Percentiles rank a stretch among this genome's conserved stretches.
Conservation (phyloP, 805 yeast species). For the Candida koratica region DNA sequence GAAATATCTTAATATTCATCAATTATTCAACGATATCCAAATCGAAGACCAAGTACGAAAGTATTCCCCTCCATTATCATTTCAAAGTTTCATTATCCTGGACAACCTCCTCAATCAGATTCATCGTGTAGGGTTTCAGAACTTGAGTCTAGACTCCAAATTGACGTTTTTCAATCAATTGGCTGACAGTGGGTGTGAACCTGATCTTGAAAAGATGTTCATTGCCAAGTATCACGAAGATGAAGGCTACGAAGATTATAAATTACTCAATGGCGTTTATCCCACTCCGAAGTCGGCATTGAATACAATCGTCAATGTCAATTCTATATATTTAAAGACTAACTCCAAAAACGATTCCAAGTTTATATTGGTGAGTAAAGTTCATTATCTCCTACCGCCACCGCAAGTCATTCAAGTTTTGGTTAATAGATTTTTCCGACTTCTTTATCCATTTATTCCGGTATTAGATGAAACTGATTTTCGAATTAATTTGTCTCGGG, state of each 20-base stretch:
- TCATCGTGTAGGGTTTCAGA: slow-evolving; percentile 6
- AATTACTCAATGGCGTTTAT: slow-evolving; percentile 2
- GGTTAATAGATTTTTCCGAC: slow-evolving; percentile 28
- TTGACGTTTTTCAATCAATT: slow-evolving; percentile 11
- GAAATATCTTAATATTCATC: slow-evolving; percentile 6
- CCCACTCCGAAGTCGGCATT: slow-evolving; percentile 1
- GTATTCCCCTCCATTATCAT: slow-evolving; percentile 11
- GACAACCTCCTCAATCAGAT: slow-evolving; percentile 6
- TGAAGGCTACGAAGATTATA: slow-evolving; percentile 13
- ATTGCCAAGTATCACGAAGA: slow-evolving; percentile 12
- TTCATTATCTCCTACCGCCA: slow-evolving; percentile 8
- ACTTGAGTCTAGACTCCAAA: slow-evolving; percentile 10
- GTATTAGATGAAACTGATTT: slow-evolving; percentile 38
- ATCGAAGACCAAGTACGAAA: slow-evolving; percentile 7
- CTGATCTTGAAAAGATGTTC: slow-evolving; percentile 6
- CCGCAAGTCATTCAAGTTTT: slow-evolving; percentile 5
- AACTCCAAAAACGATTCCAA: background rate
- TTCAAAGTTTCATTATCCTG: slow-evolving; percentile 10
- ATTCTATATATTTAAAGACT: background rate
- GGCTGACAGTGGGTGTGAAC: slow-evolving; percentile 11
- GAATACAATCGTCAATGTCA: background rate
- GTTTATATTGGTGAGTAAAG: slow-evolving; percentile 2
- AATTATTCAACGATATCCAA: slow-evolving; percentile 6
- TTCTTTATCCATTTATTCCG: slow-evolving; percentile 46
- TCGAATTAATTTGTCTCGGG: slow-evolving; percentile 9